phyloP scores from a whole-genome alignment of 1,139 yeast genomes.

The Yamadazyma epiphylla region DNA sequence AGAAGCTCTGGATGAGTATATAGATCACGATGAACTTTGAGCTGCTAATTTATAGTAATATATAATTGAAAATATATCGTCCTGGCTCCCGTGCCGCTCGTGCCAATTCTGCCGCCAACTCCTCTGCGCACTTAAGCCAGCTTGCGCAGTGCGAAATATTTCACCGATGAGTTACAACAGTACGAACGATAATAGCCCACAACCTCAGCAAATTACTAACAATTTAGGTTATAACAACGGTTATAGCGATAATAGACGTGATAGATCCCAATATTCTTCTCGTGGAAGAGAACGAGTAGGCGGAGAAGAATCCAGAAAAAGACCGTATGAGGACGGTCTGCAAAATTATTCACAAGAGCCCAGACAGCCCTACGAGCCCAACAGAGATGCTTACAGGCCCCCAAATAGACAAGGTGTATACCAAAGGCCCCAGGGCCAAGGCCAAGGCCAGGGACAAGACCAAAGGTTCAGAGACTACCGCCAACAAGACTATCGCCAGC shows the following conservation, averaged over 20 bases:
- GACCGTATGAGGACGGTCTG: neutral
- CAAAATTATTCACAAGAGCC: neutral
- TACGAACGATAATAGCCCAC: neutral
- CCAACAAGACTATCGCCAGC: too few relatives aligned
- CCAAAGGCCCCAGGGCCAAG: too few relatives aligned
- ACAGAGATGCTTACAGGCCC: too few relatives aligned
- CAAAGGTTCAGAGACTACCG: too few relatives aligned
- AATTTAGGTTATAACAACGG: neutral
- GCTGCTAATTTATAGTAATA: too few relatives aligned
- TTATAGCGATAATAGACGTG: neutral
- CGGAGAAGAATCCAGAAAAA: neutral
- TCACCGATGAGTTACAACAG: neutral
- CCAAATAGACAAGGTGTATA: too few relatives aligned
- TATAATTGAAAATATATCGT: too few relatives aligned
- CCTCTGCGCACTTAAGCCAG: too few relatives aligned
- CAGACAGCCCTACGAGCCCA: too few relatives aligned
- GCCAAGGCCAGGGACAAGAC: too few relatives aligned
- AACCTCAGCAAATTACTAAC: neutral
- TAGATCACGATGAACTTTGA: conserved; percentile 58
- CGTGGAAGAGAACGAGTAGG: too few relatives aligned
- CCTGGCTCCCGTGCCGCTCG: too few relatives aligned
- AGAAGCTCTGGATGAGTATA: conserved; percentile 8
- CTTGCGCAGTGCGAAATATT: neutral
- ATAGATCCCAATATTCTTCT: neutral
- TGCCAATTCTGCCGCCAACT: neutral